These are phyloP conservation scores for Acanthamoeba culbertsoni DNA, from an alignment of 208 protist genomes.

Conservation along the genomic window DNA sequence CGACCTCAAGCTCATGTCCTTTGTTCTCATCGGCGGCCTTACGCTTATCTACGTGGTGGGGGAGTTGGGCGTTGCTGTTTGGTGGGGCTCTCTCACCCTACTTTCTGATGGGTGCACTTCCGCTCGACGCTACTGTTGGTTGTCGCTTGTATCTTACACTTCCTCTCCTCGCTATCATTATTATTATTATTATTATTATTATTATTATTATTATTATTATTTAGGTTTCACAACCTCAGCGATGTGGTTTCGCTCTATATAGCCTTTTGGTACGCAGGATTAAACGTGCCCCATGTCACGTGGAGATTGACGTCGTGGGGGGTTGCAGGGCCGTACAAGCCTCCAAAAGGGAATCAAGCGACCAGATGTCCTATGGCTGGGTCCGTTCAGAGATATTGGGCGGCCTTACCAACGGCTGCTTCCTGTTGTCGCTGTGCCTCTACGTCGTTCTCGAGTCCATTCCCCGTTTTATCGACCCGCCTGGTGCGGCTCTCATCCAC, in stretches of 20 bases:
- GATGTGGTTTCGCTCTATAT: slow-evolving; percentile 74
- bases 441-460: slow-evolving; percentile 78
- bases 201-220: neutral
- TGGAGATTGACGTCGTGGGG: neutral
- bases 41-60: slow-evolving; percentile 67
- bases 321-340: slow-evolving; percentile 22
- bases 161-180: neutral
- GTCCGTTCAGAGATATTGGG: slow-evolving; percentile 51
- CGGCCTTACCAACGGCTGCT: slow-evolving; percentile 78
- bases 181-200: neutral
- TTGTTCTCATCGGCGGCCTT: slow-evolving; percentile 60
- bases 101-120: slow-evolving; percentile 68
- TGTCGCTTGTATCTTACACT: neutral
- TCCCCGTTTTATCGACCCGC: slow-evolving; percentile 66
- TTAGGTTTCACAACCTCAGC: slow-evolving; percentile 73
- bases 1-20: slow-evolving; percentile 61
- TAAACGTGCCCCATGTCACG: neutral
- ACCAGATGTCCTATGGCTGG: slow-evolving; percentile 59
- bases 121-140: no score
- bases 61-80: slow-evolving; percentile 67
- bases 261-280: slow-evolving; percentile 64
- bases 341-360: slow-evolving; percentile 53
- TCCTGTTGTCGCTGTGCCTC: slow-evolving; percentile 79
- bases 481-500: neutral
- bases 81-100: slow-evolving; percentile 65